Base-by-base conservation (phyloP, 169 alveolate genomes). In the Plasmodium gaboni region DNA sequence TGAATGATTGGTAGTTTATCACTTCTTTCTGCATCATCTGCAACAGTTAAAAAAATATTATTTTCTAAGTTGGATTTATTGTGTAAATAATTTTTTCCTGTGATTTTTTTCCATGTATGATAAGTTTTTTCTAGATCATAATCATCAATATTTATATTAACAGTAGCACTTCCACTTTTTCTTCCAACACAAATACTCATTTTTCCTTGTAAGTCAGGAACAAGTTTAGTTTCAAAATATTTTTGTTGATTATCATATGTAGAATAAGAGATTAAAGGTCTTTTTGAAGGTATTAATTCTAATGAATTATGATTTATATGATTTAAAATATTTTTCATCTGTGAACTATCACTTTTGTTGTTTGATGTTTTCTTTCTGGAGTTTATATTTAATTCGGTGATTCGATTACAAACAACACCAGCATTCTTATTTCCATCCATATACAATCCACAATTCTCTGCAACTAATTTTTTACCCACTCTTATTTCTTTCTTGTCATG, bases 11-110 rank as follows among this genome's bases (percentile, higher is more conserved):
- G 95, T 59, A 78, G 67, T 17, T 83, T 68, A 15, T 92, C 95
- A 65, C 87, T 73, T 50, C 95, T 73, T 8, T 71, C 50, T 0
- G 95, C 95, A 9, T 74, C 67, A 15, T 88, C 88, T 46, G 70
- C 44, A 38, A 92, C 95, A 5, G 95, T 92, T 22, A 92, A 78
- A 87, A 92, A 92, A 5, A 91, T 50, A 17, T 92, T 89, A 26
- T 73, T 88, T 73, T 88, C 93, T 59, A 87, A 57, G 48, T 32
- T 74, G 6, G 87, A 85, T 57, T 59, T 83, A 69, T 53, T 83
- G 22, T 83, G 91, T 26, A 69, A 67, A 48, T 70, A 46, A 26
- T 72, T 53, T 83, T 83, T 83, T 10, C 71, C 80, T 22, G 70
- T 13, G 44, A 63, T 59, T 69, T 22, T 83, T 83, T 83, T 83